A percentile compares a stretch with the other conserved stretches of the same genome.
These are phyloP conservation scores for Termitomyces sp. DNA, from an alignment of 768 basidiomycete genomes.

Conservation along the genomic window DNA sequence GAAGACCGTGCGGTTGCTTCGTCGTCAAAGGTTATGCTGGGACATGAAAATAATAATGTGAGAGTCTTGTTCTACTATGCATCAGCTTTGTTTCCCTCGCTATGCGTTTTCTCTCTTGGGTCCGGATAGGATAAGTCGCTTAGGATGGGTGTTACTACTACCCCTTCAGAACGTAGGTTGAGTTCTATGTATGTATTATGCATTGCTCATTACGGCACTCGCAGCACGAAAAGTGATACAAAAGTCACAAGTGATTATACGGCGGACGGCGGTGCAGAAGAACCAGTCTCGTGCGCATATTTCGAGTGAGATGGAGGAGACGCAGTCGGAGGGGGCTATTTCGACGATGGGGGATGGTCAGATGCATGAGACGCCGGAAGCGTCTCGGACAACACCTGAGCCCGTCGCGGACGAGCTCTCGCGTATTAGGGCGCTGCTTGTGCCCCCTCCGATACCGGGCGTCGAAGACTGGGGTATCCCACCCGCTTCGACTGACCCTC, in stretches of 20 bases:
- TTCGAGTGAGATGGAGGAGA: constrained; percentile 37
- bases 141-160: no score
- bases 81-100: constrained; percentile 56
- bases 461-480: constrained; percentile 79
- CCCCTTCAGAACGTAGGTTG: no score
- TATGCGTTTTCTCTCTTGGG: constrained; percentile 51
- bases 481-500: constrained; percentile 45
- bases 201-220: no score
- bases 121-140: constrained; percentile 62
- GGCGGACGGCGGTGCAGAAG: constrained; percentile 44
- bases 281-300: constrained; percentile 47
- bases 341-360: no score
- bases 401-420: constrained; percentile 44
- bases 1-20: no score
- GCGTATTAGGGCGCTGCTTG: constrained; percentile 52
- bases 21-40: constrained; percentile 25
- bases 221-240: constrained; percentile 38
- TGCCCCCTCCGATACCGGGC: constrained; percentile 62
- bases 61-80: constrained; percentile 43
- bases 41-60: no score
- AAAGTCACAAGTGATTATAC: constrained; percentile 61
- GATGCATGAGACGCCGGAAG: no score
- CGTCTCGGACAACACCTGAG: constrained; percentile 14
- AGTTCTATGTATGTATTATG: no score
- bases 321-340: background rate